Evolutionary conservation across 176 grass and related monocot species (phyloP), one percentile per base, ranked within the genome.

Genomic region (Tillandsia leiboldiana): DNA sequence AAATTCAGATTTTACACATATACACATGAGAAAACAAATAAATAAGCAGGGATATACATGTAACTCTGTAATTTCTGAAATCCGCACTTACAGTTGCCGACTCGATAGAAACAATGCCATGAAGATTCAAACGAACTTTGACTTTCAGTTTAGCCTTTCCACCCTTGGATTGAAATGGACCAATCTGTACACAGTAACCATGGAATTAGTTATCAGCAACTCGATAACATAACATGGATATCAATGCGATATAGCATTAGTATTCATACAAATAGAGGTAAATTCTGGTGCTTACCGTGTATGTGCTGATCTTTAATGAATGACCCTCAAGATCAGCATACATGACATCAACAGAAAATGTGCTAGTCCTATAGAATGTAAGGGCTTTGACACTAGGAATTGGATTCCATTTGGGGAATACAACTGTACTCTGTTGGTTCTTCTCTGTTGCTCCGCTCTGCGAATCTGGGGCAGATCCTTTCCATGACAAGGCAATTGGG

Each of bases 101-200:
- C 48, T 96, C 92, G 59, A 96, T 73, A 51, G 83, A 76, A 42
- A 96, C 92, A 28, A 96, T 74, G n/a, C 92, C 92, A 78, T 96
- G 83, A 29, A 96, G 90, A 77, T 88, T 91, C 53, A 96, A 73
- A 12, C 88, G 80, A 17, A 88, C 85, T 87, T 96, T 96, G 53
- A 91, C 80, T 78, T 86, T 96, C 66, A 96, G 33, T 71, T 91
- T 96, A 2, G 83, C 88, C 62, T 81, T 88, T 58, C 84, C 88
- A 1, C 78, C 85, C 26, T 83, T 96, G 72, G 88, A 78, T 64
- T 86, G 80, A 61, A 96, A 96, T 72, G 92, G 94, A 12, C 89
- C 86, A 71, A 97, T 81, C 94, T 97, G 68, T 63, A 74, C 15
- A 72, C 10, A 53, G 27, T 64, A 18, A 48, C 1, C 14, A 4